Evolutionary conservation across 2,329 filamentous ascomycete genomes (phyloP), one percentile per base, ranked within the genome.

Genomic region (Ophiostoma angusticollis): DNA sequence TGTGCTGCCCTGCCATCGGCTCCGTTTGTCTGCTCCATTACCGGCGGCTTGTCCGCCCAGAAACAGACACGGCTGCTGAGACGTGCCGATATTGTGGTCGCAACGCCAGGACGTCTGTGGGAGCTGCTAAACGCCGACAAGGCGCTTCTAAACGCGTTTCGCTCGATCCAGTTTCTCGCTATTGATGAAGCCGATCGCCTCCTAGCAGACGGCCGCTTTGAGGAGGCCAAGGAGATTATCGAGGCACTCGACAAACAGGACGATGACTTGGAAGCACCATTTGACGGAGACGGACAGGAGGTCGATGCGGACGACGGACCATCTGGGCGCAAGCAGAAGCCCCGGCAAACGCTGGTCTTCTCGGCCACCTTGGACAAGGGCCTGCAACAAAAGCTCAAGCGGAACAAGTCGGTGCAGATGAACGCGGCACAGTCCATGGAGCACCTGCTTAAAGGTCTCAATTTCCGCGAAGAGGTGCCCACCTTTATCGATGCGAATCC

Each of bases 401-500:
- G 84, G 19, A 93, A 86, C 56, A n/a, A n/a, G n/a, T n/a, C n/a
- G n/a, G n/a, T n/a, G n/a, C n/a, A n/a, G 22, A 70, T 83, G 61
- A 74, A 69, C 50, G 74, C 84, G 41, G 75, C 79, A 45, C 78
- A 93, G 51, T 89, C 84, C 1, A 84, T 96, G 77, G 86, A 93
- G 46, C 95, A 96, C 53, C 70, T 98, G 2, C 69, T 96, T 31
- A 81, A 85, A 55, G 89, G 87, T 51, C 72, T 98, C 46, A 85
- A 84, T 48, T 98, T 98, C 59, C 70, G 79, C 19, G 79, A 87
- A 46, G 76, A 83, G 36, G 77, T 80, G 49, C 91, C 91, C 3
- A 86, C 82, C 50, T 95, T 93, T 52, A 77, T 98, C 47, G 91
- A 98, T 54, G 81, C 85, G 42, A 94, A 95, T 52, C 91, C 91